Percentiles rank a stretch among this genome's conserved stretches.
Evolutionary conservation across 225 moss, liverwort and hornwort genomes (phyloP).

Genomic region (Takakia lepidozioides): DNA sequence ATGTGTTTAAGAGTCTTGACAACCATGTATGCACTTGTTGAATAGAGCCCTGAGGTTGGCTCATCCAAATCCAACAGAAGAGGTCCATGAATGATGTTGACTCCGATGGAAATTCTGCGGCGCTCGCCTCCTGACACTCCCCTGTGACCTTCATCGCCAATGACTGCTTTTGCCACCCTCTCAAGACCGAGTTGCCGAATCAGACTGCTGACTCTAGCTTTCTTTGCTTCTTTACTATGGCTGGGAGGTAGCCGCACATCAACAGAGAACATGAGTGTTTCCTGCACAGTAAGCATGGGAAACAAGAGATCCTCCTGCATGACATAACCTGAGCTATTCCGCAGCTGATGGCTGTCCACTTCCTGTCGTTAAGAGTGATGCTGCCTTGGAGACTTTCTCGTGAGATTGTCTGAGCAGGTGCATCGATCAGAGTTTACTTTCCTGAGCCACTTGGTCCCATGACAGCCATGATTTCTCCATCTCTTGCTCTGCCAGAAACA

Average conservation of each 20-base stretch:
- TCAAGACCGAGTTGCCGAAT: constrained; percentile 69
- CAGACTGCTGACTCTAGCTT: constrained; percentile 54
- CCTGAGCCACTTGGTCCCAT: constrained; percentile 95
- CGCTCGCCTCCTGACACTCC: constrained; percentile 46
- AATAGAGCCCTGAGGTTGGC: constrained; percentile 82
- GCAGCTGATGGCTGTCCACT: constrained; percentile 32
- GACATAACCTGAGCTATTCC: constrained; percentile 59
- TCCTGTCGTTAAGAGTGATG: constrained; percentile 76
- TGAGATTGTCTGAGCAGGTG: constrained; percentile 76
- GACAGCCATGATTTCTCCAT: constrained; percentile 81
- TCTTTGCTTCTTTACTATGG: constrained; percentile 53
- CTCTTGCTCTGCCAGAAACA: constrained; percentile 66
- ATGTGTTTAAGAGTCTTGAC: constrained; percentile 78
- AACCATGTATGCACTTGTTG: constrained; percentile 77
- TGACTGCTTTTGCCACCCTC: constrained; percentile 64
- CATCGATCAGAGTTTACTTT: constrained; percentile 86
- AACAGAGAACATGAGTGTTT: constrained; percentile 81
- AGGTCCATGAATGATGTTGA: constrained; percentile 73
- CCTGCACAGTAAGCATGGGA: constrained; percentile 81
- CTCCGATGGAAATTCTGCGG: constrained; percentile 39
- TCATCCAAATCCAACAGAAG: constrained; percentile 80
- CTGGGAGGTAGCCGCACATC: constrained; percentile 66
- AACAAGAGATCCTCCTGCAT: constrained; percentile 92
- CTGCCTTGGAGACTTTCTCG: constrained; percentile 55
- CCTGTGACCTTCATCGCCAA: constrained; percentile 63